Conservation (phyloP, 352 stramenopile genomes). For the Phytophthora macrochlamydospora region DNA sequence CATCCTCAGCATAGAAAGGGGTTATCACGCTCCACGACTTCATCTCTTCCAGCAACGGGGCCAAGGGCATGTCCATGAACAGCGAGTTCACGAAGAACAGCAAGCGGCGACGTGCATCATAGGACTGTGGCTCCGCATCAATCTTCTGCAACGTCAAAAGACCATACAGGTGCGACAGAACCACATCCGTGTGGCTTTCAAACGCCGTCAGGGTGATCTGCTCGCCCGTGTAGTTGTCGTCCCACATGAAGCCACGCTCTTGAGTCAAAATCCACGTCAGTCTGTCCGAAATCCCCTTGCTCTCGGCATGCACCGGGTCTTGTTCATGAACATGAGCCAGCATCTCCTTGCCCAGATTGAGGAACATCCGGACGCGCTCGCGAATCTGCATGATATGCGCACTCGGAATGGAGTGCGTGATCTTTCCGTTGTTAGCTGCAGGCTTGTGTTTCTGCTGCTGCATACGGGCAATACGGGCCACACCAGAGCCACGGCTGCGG, state of each 20-base stretch:
- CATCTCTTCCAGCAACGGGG: constrained; percentile 97
- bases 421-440: constrained; percentile 52
- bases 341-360: constrained; percentile 93
- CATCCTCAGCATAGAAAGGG: constrained; percentile 98
- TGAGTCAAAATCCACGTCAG: constrained; percentile 96
- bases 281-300: constrained; percentile 92
- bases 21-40: constrained; percentile 99
- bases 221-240: constrained; percentile 97
- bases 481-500: constrained; percentile 78
- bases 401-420: constrained; percentile 74
- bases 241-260: constrained; percentile 98
- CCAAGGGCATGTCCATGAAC: constrained; percentile 99
- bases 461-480: constrained; percentile 84
- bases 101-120: constrained; percentile 95
- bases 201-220: constrained; percentile 91
- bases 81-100: constrained; percentile 99
- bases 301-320: constrained; percentile 84
- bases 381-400: constrained; percentile 92
- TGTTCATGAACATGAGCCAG: constrained; percentile 76
- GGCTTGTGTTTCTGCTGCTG: constrained; percentile 76
- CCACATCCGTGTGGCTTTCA: constrained; percentile 78
- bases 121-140: constrained; percentile 96
- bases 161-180: constrained; percentile 92
- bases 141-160: constrained; percentile 96
- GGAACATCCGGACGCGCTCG: constrained; percentile 94